Evolutionary conservation across 2,329 filamentous ascomycete species (phyloP), one percentile per base, ranked within the genome.

Genomic region (Pyricularia sp.): DNA sequence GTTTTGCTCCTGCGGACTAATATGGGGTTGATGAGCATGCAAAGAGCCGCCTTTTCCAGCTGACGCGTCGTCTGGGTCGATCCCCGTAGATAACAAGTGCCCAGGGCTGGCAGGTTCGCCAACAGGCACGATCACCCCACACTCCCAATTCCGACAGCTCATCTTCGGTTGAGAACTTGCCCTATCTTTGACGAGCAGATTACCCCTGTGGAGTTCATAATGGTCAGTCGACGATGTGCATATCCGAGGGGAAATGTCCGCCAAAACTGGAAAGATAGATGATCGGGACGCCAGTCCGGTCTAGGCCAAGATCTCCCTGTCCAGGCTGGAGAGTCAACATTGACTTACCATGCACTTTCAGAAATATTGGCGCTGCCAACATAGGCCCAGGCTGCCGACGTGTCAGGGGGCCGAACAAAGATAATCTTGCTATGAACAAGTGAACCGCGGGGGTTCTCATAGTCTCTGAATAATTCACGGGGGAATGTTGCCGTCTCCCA

Each of bases 81-180:
- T 55, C 42, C 42, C 42, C 42, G 42, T 55, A n/a, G 17, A 55
- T 20, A 55, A 5, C 9, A n/a, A 2, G 42, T 20, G 42, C 42
- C 71, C 65, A 50, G 12, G 7, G 55, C 68, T 14, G 64, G 69
- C 63, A 31, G 72, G 73, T 33, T 65, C 64, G 91, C 25, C 66
- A 6, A 26, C 81, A 11, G 89, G 88, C 59, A 97, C 77, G 28
- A 98, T 74, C 1, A 99, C 92, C 50, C 95, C 95, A 75, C 93
- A 97, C 79, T 98, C 95, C 94, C 94, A 98, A 77, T 98, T 99
- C 68, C 92, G 88, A 78, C 91, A 93, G 71, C 86, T 93, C 71
- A 98, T 83, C 77, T 93, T 97, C 14, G 88, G 86, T 71, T 86
- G 79, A 71, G 89, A 89, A 2, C 87, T 90, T 9, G 77, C 79